Conservation (phyloP, 2,329 filamentous ascomycete species). For the Aspergillus pseudoglaucus region DNA sequence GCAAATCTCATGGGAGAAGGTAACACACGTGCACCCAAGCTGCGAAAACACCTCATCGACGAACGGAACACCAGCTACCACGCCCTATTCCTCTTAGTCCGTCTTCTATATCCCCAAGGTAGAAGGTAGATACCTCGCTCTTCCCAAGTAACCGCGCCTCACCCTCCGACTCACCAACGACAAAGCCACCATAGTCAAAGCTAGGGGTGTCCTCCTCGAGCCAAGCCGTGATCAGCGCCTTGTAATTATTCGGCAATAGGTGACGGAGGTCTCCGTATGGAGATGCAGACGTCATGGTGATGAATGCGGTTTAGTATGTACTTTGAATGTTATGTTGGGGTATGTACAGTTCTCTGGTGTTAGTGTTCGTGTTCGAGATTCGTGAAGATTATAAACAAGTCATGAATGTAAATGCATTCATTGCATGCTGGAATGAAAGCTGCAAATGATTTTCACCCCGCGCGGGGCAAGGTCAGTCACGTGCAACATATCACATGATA, state of each 20-base stretch:
- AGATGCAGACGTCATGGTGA: constrained; percentile 45
- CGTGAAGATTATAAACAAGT: too few relatives aligned
- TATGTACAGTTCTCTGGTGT: too few relatives aligned
- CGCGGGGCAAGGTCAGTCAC: too few relatives aligned
- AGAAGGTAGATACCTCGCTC: constrained; percentile 38
- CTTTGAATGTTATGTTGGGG: too few relatives aligned
- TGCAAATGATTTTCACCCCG: too few relatives aligned
- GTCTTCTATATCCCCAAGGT: background rate
- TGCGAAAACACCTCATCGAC: constrained; percentile 90
- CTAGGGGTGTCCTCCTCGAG: constrained; percentile 93
- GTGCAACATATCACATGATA: too few relatives aligned
- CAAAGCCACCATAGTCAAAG: constrained; percentile 95
- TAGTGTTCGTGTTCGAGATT: too few relatives aligned
- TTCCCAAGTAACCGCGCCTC: constrained; percentile 52
- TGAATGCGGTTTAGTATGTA: background rate
- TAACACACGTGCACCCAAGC: constrained; percentile 66
- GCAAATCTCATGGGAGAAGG: background rate
- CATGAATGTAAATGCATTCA: too few relatives aligned
- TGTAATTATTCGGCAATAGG: constrained; percentile 80
- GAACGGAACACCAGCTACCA: constrained; percentile 89
- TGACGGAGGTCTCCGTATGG: constrained; percentile 57
- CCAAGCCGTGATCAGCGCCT: constrained; percentile 72
- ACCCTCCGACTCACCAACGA: constrained; percentile 61
- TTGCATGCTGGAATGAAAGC: too few relatives aligned
- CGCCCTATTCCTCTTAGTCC: constrained; percentile 46